Evolutionary conservation across 306 rosid genomes (phyloP).

Genomic region (Trifolium dubium): DNA sequence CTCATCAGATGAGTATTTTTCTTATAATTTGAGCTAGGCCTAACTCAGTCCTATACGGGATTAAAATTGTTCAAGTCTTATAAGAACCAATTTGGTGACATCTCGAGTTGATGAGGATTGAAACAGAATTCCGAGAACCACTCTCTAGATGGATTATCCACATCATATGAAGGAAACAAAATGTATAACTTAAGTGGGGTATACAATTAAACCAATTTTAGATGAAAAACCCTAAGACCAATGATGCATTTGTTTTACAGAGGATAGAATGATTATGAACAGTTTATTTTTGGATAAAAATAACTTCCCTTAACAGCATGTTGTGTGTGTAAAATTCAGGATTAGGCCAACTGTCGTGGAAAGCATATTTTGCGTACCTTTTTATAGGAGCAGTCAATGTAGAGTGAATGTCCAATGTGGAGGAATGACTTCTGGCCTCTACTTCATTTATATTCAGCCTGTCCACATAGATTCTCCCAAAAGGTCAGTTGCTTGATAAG

Average conservation of each 20-base stretch:
- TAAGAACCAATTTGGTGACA: not conserved
- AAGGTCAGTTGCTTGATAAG: conserved; percentile 43
- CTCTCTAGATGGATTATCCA: not conserved
- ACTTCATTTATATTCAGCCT: conserved; percentile 61
- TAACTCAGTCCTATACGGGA: not conserved
- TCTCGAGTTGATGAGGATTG: not conserved
- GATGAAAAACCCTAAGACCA: too few relatives aligned
- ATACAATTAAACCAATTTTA: too few relatives aligned
- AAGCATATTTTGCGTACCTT: conserved; percentile 56
- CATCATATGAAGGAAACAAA: conserved; percentile 13
- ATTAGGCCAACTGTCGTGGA: conserved; percentile 7
- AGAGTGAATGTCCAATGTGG: conserved; percentile 58
- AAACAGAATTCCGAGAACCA: not conserved
- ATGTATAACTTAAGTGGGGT: not conserved
- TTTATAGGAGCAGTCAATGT: conserved; percentile 68
- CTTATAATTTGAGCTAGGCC: not conserved
- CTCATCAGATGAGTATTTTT: conserved; percentile 15
- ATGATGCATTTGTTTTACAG: too few relatives aligned
- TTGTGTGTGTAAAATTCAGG: conserved; percentile 40
- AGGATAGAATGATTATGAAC: not conserved
- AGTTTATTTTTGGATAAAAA: conserved; percentile 6
- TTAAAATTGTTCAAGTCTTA: not conserved
- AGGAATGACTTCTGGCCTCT: conserved; percentile 49
- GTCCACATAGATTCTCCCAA: conserved; percentile 37
- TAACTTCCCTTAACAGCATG: conserved; percentile 14